phyloP scores from a whole-genome alignment of 2,329 filamentous ascomycete species.

The Xylariales sp. region DNA sequence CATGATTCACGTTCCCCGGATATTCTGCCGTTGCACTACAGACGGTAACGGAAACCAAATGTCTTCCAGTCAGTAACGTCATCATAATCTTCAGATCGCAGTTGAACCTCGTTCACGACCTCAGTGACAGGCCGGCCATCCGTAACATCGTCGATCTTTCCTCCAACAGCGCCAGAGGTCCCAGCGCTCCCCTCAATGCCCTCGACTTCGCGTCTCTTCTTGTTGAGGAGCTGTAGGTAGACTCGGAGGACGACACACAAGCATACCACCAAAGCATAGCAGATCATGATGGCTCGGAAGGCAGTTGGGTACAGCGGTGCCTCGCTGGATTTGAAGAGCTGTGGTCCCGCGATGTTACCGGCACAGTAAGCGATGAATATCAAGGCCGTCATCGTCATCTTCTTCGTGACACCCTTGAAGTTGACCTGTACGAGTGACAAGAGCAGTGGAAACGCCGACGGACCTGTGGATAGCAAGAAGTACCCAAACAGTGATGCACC shows the following conservation, averaged over 20 bases:
- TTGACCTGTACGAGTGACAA: conserved; percentile 53
- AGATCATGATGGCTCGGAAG: conserved; percentile 51
- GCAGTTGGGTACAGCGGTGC: conserved; percentile 49
- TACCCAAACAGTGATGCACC: conserved; percentile 51
- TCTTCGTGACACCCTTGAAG: conserved; percentile 54
- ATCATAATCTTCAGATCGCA: conserved; percentile 44
- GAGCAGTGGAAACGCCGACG: conserved; percentile 48
- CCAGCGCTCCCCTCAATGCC: conserved; percentile 40
- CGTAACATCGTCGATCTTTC: conserved; percentile 27
- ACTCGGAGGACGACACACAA: conserved; percentile 38
- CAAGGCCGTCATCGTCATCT: conserved; percentile 53
- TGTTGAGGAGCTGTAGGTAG: conserved; percentile 44
- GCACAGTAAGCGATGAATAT: conserved; percentile 52
- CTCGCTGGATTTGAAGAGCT: conserved; percentile 47
- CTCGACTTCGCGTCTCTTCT: conserved; percentile 35
- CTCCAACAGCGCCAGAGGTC: conserved; percentile 34
- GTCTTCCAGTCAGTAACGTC: conserved; percentile 58
- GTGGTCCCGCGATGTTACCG: conserved; percentile 53
- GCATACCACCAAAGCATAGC: conserved; percentile 45
- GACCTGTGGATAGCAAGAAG: conserved; percentile 50
- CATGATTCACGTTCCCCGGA: too few species aligned
- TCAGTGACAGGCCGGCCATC: conserved; percentile 22
- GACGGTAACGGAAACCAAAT: conserved; percentile 53
- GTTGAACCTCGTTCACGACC: conserved; percentile 30
- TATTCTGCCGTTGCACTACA: too few species aligned